Evolutionary conservation across 2,329 filamentous ascomycete species (phyloP).

Genomic region (Ophiostoma australiae): DNA sequence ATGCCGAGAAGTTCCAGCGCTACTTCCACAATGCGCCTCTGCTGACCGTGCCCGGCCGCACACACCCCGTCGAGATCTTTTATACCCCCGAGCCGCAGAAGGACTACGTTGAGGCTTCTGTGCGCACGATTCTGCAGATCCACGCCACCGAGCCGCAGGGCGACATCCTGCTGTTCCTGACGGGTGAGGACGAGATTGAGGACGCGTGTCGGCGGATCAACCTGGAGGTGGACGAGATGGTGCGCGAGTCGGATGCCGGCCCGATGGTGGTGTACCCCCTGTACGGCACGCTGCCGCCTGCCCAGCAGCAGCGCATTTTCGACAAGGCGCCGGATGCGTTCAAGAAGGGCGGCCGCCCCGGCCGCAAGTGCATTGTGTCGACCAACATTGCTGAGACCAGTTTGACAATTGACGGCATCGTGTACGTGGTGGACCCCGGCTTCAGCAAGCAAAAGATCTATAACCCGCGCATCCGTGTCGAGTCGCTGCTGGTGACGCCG

Average conservation of each 20-base stretch:
- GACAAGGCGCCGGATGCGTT: conserved; percentile 73
- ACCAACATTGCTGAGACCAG: conserved; percentile 98
- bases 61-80: conserved; percentile 95
- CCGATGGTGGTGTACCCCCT: conserved; percentile 87
- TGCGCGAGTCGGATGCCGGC: conserved; percentile 83
- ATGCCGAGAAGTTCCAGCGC: conserved; percentile 94
- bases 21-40: conserved; percentile 96
- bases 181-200: conserved; percentile 97
- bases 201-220: conserved; percentile 89
- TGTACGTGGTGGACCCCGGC: conserved; percentile 97
- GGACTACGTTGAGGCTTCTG: conserved; percentile 93
- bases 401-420: conserved; percentile 96
- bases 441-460: conserved; percentile 99
- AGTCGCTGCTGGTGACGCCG: conserved; percentile 93
- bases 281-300: conserved; percentile 86
- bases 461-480: conserved; percentile 92
- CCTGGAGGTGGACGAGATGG: conserved; percentile 86
- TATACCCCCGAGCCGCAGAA: conserved; percentile 95
- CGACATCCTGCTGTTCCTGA: conserved; percentile 90
- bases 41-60: conserved; percentile 89
- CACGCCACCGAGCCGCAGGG: conserved; percentile 89
- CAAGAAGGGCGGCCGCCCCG: conserved; percentile 72
- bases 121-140: conserved; percentile 93
- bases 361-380: conserved; percentile 89
- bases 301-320: conserved; percentile 93